Evolutionary conservation across 192 early-diverging fungal genomes (phyloP), one percentile per base, ranked within the genome.

Genomic region (Backusella liffmaniae): DNA sequence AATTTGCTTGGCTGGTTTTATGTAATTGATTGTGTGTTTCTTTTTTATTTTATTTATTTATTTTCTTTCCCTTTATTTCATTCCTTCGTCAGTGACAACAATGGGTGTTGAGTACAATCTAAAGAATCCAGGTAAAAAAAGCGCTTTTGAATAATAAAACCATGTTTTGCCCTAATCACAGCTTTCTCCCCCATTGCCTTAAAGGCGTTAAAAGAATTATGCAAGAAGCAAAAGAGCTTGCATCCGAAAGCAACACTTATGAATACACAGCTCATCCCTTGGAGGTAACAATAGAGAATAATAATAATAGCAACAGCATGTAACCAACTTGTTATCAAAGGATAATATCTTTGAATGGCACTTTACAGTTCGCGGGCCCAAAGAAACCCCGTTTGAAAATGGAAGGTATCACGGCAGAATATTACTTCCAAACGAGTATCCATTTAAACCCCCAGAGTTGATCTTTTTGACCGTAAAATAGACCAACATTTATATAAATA

Each of bases 311-410:
- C 42, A 35, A 18, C 53, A 13, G 5, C 18, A 34, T n/a, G 12
- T 15, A 49, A 35, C 6, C 3, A 12, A 39, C 34, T 23, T 4
- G 29, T 65, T 18, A 18, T 42, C 26, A 7, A 23, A 99, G 84
- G 90, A 93, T 53, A 94, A 98, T 82, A 85, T 99, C 30, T 94
- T 99, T 82, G 97, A 99, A 79, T 98, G 96, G 96, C 97, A 99
- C 79, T 99, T 97, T 80, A 97, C 96, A 1, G 87, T 98, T 9
- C 86, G 94, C 21, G 97, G 97, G 10, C 97, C 97, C 26, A 83
- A 89, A 23, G 92, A 89, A 26, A 94, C 94, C 6, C 93, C 94
- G 6, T 99, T 94, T 83, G 89, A 89, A 69, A 94, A 93, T 44
- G 96, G 94, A 74, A 85, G 86, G 59, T 97, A 97, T 84, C 98